Evolutionary conservation across 345 rosid genomes (phyloP).

Genomic region (Syzygium aqueum): DNA sequence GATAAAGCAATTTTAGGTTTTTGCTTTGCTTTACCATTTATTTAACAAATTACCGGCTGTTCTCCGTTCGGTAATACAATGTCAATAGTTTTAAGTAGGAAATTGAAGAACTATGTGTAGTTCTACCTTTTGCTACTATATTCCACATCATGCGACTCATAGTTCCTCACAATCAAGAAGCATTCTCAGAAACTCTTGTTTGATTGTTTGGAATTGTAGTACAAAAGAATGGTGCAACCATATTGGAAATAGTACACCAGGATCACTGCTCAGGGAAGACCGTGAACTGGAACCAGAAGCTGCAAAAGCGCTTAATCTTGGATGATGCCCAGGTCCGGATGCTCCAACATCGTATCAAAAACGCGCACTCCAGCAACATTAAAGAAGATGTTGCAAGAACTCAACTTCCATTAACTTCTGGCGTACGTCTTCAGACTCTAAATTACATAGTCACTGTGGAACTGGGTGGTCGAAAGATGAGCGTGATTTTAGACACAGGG

Average conservation of each 20-base stretch:
- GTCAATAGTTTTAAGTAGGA: background rate
- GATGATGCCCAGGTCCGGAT: slow-evolving; percentile 42
- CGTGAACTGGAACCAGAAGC: slow-evolving; percentile 47
- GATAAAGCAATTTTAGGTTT: background rate
- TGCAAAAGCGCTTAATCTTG: slow-evolving; percentile 34
- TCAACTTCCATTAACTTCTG: slow-evolving; percentile 57
- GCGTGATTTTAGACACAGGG: slow-evolving; percentile 78
- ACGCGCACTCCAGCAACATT: slow-evolving; percentile 1
- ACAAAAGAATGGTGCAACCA: slow-evolving; percentile 36
- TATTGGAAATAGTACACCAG: slow-evolving; percentile 69
- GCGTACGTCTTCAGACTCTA: slow-evolving; percentile 46
- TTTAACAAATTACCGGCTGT: background rate
- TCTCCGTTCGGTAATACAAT: background rate
- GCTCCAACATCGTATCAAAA: slow-evolving; percentile 45
- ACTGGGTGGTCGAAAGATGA: slow-evolving; percentile 49
- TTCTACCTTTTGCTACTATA: background rate
- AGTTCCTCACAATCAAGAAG: background rate
- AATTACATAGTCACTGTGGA: slow-evolving; percentile 68
- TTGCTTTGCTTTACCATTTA: background rate
- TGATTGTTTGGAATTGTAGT: slow-evolving; percentile 21
- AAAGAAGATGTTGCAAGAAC: slow-evolving; percentile 13
- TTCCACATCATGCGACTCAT: background rate
- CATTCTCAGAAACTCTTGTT: background rate
- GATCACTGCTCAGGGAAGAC: slow-evolving; percentile 40
- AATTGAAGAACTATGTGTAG: background rate